Conservation (phyloP, 2,329 filamentous ascomycete species). For the Ascochyta fabae region DNA sequence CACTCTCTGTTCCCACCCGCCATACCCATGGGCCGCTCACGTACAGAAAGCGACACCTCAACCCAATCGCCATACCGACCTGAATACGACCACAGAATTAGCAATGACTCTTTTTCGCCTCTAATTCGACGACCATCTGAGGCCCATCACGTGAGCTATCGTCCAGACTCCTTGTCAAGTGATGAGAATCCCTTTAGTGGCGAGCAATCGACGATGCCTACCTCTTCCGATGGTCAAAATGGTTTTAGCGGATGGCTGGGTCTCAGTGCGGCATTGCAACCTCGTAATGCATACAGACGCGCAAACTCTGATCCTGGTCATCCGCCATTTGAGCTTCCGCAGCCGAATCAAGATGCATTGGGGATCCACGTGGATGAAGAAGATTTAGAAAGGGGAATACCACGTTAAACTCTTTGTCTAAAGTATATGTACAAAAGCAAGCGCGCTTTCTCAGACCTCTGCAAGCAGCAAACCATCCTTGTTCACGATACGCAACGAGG, state of each 20-base stretch:
- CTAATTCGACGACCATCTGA: conserved; percentile 19
- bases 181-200: conserved; percentile 8
- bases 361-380: conserved; percentile 12
- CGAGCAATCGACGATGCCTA: background rate
- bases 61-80: background rate
- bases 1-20: conserved; percentile 29
- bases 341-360: conserved; percentile 3
- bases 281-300: conserved; percentile 19
- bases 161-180: conserved; percentile 5
- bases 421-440: background rate
- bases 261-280: conserved; percentile 11
- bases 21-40: conserved; percentile 13
- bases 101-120: conserved; percentile 12
- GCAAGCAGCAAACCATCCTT: conserved; percentile 14
- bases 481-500: conserved; percentile 20
- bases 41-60: conserved; percentile 24
- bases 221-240: background rate
- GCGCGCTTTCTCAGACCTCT: background rate
- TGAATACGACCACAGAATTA: background rate
- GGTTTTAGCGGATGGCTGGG: conserved; percentile 13
- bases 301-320: conserved; percentile 23
- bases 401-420: background rate
- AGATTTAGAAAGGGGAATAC: conserved; percentile 13
- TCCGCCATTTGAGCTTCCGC: conserved; percentile 9
- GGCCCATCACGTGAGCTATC: conserved; percentile 7